These are phyloP conservation scores for Pichia phayaonensis DNA, from an alignment of 805 yeast genomes.

Conservation along the genomic window DNA sequence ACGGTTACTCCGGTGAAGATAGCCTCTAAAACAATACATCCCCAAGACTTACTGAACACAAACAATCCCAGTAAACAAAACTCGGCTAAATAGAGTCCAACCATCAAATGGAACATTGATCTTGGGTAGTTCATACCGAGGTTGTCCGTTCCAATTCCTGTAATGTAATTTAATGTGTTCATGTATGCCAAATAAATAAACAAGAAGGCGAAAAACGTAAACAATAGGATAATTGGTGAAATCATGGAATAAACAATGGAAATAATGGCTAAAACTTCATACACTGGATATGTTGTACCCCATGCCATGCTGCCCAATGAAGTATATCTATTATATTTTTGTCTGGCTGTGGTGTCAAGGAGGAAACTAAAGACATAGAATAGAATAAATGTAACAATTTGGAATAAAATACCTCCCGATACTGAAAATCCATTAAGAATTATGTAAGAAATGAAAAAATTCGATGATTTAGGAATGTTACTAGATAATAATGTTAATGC, in stretches of 20 bases:
- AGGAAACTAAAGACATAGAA: constrained; percentile 50
- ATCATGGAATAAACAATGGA: constrained; percentile 61
- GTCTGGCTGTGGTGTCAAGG: constrained; percentile 59
- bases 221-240: constrained; percentile 75
- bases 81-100: constrained; percentile 84
- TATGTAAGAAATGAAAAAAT: constrained; percentile 62
- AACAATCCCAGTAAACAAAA: constrained; percentile 80
- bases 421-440: constrained; percentile 62
- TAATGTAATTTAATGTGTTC: constrained; percentile 70
- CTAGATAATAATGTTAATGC: constrained; percentile 54
- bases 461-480: constrained; percentile 67
- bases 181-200: constrained; percentile 70
- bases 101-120: constrained; percentile 81
- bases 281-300: constrained; percentile 77
- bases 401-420: constrained; percentile 58
- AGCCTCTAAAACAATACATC: constrained; percentile 74
- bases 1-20: constrained; percentile 58
- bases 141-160: constrained; percentile 58
- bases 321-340: constrained; percentile 55
- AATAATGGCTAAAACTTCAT: constrained; percentile 64
- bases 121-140: constrained; percentile 83
- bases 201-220: constrained; percentile 63
- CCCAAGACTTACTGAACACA: constrained; percentile 92
- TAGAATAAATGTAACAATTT: constrained; percentile 49
- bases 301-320: constrained; percentile 47